These are phyloP conservation scores for Aspergillus udagawae DNA, from an alignment of 2,329 filamentous ascomycete genomes.

Conservation along the genomic window DNA sequence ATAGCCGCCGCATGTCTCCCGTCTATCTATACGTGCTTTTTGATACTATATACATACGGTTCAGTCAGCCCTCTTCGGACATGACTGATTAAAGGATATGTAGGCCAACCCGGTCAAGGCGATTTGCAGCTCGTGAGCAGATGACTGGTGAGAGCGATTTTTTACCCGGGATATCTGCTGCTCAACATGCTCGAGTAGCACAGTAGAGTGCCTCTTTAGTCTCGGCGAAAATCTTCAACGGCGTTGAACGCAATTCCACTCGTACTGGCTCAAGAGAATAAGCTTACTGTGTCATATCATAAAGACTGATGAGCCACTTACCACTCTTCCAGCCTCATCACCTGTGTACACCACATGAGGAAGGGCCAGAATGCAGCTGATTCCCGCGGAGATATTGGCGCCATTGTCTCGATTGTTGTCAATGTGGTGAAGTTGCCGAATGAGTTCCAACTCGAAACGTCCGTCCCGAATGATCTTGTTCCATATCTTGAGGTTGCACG, in stretches of 20 bases:
- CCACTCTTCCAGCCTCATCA: constrained; percentile 87
- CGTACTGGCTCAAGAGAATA: constrained; percentile 40
- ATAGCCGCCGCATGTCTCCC: not conserved
- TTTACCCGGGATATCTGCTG: no score
- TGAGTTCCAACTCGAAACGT: constrained; percentile 70
- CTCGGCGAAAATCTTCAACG: constrained; percentile 26
- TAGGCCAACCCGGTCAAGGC: not conserved
- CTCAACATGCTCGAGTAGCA: not conserved
- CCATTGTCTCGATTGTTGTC: constrained; percentile 63
- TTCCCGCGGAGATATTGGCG: constrained; percentile 57
- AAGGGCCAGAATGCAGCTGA: constrained; percentile 83
- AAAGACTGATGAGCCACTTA: constrained; percentile 46
- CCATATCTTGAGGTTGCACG: constrained; percentile 46
- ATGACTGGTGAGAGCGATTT: not conserved
- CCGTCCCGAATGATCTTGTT: constrained; percentile 56
- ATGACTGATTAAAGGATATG: not conserved
- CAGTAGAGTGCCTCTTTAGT: not conserved
- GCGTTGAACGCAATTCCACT: constrained; percentile 55
- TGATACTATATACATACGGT: not conserved
- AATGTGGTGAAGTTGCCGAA: constrained; percentile 77
- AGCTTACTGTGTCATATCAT: not conserved
- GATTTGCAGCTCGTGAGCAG: not conserved
- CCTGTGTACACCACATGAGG: constrained; percentile 84
- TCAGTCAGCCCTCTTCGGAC: not conserved
- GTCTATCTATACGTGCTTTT: not conserved